A percentile compares a stretch with the other conserved stretches of the same genome.
These are phyloP conservation scores for Termitomyces titanicus DNA, from an alignment of 768 basidiomycete species.

Conservation along the genomic window DNA sequence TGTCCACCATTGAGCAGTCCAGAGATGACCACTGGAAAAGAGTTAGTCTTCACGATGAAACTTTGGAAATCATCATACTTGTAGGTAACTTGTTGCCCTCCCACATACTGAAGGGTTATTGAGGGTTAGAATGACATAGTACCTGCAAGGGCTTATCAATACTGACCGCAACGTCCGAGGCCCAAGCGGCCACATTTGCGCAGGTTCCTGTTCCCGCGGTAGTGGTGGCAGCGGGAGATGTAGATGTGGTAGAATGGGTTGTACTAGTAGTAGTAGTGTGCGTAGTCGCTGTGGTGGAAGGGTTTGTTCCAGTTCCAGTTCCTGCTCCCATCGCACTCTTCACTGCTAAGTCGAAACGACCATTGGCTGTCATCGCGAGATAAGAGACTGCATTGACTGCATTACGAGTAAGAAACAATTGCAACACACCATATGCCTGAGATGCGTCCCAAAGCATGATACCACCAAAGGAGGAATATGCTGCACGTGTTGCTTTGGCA, in stretches of 20 bases:
- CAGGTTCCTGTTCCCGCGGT: conserved; percentile 29
- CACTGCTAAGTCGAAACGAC: conserved; percentile 35
- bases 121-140: not conserved
- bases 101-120: conserved; percentile 33
- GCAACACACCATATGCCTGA: conserved; percentile 33
- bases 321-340: conserved; percentile 36
- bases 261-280: conserved; percentile 6
- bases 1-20: conserved; percentile 49
- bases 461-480: conserved; percentile 55
- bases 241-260: conserved; percentile 8
- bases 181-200: conserved; percentile 39
- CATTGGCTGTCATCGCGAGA: conserved; percentile 26
- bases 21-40: conserved; percentile 38
- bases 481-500: conserved; percentile 33
- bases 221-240: conserved; percentile 9
- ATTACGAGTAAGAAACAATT: conserved; percentile 9
- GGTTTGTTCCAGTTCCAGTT: conserved; percentile 13
- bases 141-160: not conserved
- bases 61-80: conserved; percentile 25
- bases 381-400: not conserved
- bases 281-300: conserved; percentile 16
- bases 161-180: conserved; percentile 32
- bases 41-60: not conserved
- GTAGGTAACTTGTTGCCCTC: conserved; percentile 37
- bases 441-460: conserved; percentile 43